Percentiles rank a stretch among this genome's conserved stretches.
Evolutionary conservation across 2,329 filamentous ascomycete genomes (phyloP).

Genomic region (Allantophomopsis cytisporea): DNA sequence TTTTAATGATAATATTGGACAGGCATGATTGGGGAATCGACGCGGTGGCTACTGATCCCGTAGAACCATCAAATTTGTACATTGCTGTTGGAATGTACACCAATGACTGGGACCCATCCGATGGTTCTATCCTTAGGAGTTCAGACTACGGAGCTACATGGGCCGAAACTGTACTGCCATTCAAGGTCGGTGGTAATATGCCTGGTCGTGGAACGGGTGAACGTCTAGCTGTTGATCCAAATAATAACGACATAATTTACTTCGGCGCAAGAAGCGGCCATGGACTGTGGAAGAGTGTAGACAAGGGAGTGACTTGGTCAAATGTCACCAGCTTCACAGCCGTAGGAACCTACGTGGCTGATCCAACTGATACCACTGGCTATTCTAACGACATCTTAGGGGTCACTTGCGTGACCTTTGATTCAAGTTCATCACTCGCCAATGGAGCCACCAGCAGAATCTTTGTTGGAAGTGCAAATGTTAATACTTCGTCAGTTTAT

Average conservation of each 20-base stretch:
- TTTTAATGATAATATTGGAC: neutral
- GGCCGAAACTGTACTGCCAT: slow-evolving; percentile 32
- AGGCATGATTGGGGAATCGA: slow-evolving; percentile 44
- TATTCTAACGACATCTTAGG: slow-evolving; percentile 32
- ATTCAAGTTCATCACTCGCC: slow-evolving; percentile 30
- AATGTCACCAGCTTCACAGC: slow-evolving; percentile 38
- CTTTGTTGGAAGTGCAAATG: slow-evolving; percentile 41
- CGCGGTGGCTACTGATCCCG: slow-evolving; percentile 39
- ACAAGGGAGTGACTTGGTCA: slow-evolving; percentile 37
- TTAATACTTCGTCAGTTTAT: slow-evolving; percentile 35
- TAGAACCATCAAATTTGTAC: slow-evolving; percentile 35
- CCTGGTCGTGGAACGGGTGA: slow-evolving; percentile 45
- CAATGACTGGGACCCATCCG: slow-evolving; percentile 43
- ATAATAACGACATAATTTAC: slow-evolving; percentile 40
- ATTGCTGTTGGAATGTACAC: slow-evolving; percentile 43
- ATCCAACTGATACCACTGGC: slow-evolving; percentile 29
- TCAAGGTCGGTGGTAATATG: slow-evolving; percentile 50
- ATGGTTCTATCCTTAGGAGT: slow-evolving; percentile 38
- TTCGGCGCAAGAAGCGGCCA: slow-evolving; percentile 45
- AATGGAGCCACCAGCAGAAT: slow-evolving; percentile 38
- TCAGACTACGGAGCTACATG: slow-evolving; percentile 39
- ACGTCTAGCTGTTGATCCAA: slow-evolving; percentile 41
- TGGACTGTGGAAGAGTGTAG: slow-evolving; percentile 42
- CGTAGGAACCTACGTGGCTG: slow-evolving; percentile 31
- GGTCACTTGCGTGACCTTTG: slow-evolving; percentile 39